Percentiles rank a stretch among this genome's conserved stretches.
phyloP scores from a whole-genome alignment of 495 filamentous ascomycete species.

The Neurospora discreta region DNA sequence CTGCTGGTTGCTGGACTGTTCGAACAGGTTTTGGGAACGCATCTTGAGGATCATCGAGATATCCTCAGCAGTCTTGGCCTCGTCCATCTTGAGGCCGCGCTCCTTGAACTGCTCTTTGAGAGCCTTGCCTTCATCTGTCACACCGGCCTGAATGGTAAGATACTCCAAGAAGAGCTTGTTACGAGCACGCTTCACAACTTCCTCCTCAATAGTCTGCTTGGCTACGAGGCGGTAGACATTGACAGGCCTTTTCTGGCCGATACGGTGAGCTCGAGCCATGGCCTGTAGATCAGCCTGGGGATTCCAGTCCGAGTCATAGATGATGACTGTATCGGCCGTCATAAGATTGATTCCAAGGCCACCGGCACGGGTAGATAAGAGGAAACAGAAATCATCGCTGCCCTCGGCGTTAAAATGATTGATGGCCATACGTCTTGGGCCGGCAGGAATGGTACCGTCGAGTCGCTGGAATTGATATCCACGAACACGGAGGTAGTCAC shows the following conservation, averaged over 20 bases:
- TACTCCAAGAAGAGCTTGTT: conserved; percentile 99
- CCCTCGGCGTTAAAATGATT: conserved; percentile 95
- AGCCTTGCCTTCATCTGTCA: conserved; percentile 82
- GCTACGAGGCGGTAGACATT: conserved; percentile 92
- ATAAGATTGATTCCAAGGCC: conserved; percentile 97
- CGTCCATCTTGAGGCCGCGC: conserved; percentile 46
- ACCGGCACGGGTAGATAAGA: conserved; percentile 89
- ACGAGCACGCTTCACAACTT: conserved; percentile 86
- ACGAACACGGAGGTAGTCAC: conserved; percentile 81
- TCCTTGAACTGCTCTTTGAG: conserved; percentile 48
- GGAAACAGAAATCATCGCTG: conserved; percentile 91
- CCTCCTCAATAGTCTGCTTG: conserved; percentile 96
- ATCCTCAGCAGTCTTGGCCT: conserved; percentile 78
- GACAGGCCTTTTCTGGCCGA: conserved; percentile 91
- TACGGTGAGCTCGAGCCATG: conserved; percentile 96
- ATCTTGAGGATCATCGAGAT: conserved; percentile 89
- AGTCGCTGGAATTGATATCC: conserved; percentile 88
- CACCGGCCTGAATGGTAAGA: conserved; percentile 90
- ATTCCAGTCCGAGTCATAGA: conserved; percentile 99
- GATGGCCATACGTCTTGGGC: conserved; percentile 77
- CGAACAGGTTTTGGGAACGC: conserved; percentile 93
- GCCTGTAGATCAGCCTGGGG: conserved; percentile 96
- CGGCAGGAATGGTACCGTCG: conserved; percentile 86
- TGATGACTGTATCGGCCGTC: conserved; percentile 95
- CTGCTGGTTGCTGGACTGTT: conserved; percentile 89